A percentile compares a stretch with the other conserved stretches of the same genome.
phyloP scores from a whole-genome alignment of 345 rosid genomes.

The Crucihimalaya himalaica region DNA sequence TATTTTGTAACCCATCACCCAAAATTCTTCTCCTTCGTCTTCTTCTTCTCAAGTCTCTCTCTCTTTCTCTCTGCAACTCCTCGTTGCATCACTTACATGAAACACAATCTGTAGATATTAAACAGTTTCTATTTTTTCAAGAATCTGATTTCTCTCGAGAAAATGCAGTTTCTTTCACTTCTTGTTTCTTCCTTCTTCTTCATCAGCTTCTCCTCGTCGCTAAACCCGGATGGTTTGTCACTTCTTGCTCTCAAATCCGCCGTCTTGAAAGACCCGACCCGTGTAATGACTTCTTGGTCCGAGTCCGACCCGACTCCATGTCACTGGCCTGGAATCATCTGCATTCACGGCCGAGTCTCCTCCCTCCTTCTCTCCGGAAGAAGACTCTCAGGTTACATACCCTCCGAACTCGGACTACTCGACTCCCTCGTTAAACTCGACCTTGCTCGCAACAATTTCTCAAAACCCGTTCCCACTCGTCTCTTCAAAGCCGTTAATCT shows the following conservation, averaged over 20 bases:
- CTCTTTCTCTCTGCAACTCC: slow-evolving; percentile 53
- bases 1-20: slow-evolving; percentile 12
- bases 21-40: slow-evolving; percentile 29
- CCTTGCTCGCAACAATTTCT: slow-evolving; percentile 68
- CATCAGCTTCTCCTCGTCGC: slow-evolving; percentile 37
- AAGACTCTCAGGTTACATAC: slow-evolving; percentile 72
- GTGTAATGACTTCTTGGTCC: slow-evolving; percentile 60
- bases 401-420: slow-evolving; percentile 80
- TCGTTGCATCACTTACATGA: slow-evolving; percentile 48
- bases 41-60: slow-evolving; percentile 29
- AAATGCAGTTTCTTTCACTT: slow-evolving; percentile 26
- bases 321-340: slow-evolving; percentile 74
- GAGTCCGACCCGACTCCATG: slow-evolving; percentile 80
- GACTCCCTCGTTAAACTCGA: slow-evolving; percentile 62
- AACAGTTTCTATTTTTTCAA: not conserved
- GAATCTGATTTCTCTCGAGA: not conserved
- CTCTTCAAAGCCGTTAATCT: slow-evolving; percentile 63
- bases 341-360: slow-evolving; percentile 62
- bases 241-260: slow-evolving; percentile 91
- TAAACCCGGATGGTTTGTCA: slow-evolving; percentile 79
- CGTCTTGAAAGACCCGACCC: slow-evolving; percentile 62
- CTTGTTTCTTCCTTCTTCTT: slow-evolving; percentile 22
- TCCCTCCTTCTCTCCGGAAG: slow-evolving; percentile 59
- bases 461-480: slow-evolving; percentile 56
- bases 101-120: not conserved